These are phyloP conservation scores for Dendrobium huoshanense DNA, from an alignment of 106 monocot genomes.

Conservation along the genomic window DNA sequence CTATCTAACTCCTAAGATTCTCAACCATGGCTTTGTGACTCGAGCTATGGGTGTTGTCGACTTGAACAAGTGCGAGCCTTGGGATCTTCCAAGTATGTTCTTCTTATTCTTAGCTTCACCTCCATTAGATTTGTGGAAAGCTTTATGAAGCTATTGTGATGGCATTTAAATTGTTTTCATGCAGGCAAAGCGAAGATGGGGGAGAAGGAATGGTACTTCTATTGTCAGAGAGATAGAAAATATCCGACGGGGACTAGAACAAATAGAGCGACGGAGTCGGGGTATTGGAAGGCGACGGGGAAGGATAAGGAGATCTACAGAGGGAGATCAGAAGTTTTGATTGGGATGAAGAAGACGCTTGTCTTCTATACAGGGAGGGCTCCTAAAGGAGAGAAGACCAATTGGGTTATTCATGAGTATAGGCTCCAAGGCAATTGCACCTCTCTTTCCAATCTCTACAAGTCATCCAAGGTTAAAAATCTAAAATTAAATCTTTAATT, in stretches of 20 bases:
- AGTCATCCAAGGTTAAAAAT: conserved; percentile 20
- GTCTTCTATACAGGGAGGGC: conserved; percentile 82
- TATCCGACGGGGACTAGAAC: conserved; percentile 75
- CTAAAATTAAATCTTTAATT: not conserved
- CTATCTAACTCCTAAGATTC: not conserved
- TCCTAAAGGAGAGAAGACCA: conserved; percentile 57
- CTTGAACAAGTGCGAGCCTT: conserved; percentile 18
- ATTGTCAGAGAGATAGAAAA: conserved; percentile 58
- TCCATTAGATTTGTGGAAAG: not conserved
- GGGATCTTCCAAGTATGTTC: conserved; percentile 16
- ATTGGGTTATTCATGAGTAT: conserved; percentile 82
- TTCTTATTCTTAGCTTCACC: not conserved
- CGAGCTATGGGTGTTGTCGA: not conserved
- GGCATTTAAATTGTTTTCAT: not conserved
- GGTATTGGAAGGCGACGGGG: conserved; percentile 88
- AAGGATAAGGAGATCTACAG: conserved; percentile 61
- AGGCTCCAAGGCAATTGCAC: conserved; percentile 40
- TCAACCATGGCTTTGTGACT: not conserved
- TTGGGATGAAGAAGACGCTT: conserved; percentile 82
- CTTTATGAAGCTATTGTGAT: not conserved
- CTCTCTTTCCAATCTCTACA: conserved; percentile 21
- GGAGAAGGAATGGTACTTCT: conserved; percentile 87
- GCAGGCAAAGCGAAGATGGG: conserved; percentile 73
- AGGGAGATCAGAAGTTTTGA: conserved; percentile 16
- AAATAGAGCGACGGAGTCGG: conserved; percentile 62